A percentile compares a stretch with the other conserved stretches of the same genome.
These are phyloP conservation scores for Aspergillus eucalypticola DNA, from an alignment of 2,329 filamentous ascomycete genomes.

Conservation along the genomic window DNA sequence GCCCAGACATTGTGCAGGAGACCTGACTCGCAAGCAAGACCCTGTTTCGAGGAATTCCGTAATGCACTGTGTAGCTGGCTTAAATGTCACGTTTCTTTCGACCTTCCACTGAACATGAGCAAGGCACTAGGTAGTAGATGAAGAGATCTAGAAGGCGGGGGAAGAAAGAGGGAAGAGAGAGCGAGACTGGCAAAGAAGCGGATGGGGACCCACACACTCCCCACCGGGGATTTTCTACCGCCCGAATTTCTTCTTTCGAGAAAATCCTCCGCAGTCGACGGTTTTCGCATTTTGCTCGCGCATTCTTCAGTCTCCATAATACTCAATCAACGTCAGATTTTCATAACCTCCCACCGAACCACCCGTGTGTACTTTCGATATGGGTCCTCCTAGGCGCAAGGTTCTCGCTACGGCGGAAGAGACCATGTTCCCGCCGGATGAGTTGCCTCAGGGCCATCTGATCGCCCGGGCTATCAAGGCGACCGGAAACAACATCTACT, in stretches of 20 bases:
- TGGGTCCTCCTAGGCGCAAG: constrained; percentile 75
- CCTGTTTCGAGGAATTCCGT: too few species aligned
- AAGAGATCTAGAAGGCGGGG: too few species aligned
- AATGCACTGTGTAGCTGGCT: background rate
- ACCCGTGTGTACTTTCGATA: constrained; percentile 33
- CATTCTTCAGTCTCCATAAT: background rate
- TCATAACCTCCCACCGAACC: background rate
- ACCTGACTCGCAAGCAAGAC: background rate
- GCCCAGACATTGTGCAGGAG: background rate
- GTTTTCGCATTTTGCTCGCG: too few species aligned
- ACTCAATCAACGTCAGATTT: background rate
- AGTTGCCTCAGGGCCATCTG: constrained; percentile 54
- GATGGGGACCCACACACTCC: background rate
- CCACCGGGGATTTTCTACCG: constrained; percentile 1
- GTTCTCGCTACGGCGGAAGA: constrained; percentile 76
- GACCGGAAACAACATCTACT: constrained; percentile 87
- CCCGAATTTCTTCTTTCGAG: background rate
- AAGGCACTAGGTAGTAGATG: too few species aligned
- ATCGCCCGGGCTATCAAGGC: constrained; percentile 79
- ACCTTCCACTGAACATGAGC: too few species aligned
- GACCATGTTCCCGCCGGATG: constrained; percentile 61
- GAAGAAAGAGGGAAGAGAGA: background rate
- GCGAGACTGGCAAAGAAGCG: background rate
- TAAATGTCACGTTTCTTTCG: too few species aligned
- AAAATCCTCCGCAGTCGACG: background rate